Percentiles rank a stretch among this genome's conserved stretches.
Evolutionary conservation across 2,329 filamentous ascomycete species (phyloP).

Genomic region (Sporothrix pallida): DNA sequence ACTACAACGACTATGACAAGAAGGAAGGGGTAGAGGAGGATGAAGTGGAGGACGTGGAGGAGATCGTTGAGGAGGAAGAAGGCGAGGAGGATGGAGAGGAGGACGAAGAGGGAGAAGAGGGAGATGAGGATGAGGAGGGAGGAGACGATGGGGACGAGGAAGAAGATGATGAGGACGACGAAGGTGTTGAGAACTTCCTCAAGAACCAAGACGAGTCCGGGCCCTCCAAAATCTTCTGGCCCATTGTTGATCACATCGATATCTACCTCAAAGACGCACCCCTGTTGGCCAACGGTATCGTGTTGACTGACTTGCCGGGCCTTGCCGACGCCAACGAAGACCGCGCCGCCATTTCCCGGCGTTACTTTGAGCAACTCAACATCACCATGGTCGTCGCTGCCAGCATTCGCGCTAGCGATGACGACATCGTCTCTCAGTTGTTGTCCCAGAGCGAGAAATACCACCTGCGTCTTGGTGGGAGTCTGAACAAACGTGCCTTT

Average conservation of each 20-base stretch:
- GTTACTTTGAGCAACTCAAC: conserved; percentile 38
- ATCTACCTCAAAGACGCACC: conserved; percentile 52
- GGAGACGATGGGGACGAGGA: background rate
- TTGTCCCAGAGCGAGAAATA: conserved; percentile 42
- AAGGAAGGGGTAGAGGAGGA: background rate
- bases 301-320: conserved; percentile 61
- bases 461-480: conserved; percentile 42
- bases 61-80: background rate
- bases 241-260: conserved; percentile 46
- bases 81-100: background rate
- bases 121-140: background rate
- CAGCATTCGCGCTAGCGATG: conserved; percentile 41
- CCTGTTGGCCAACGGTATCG: conserved; percentile 55
- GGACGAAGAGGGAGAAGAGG: background rate
- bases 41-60: background rate
- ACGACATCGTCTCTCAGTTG: conserved; percentile 38
- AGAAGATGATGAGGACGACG: background rate
- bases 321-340: conserved; percentile 50
- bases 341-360: conserved; percentile 40
- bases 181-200: conserved; percentile 1
- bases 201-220: background rate
- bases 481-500: conserved; percentile 38
- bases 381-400: conserved; percentile 43
- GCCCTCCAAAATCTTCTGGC: conserved; percentile 42
- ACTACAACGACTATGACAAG: background rate